These are phyloP conservation scores for Aspergillus quadrilineatus DNA, from an alignment of 2,329 filamentous ascomycete species.

Conservation along the genomic window DNA sequence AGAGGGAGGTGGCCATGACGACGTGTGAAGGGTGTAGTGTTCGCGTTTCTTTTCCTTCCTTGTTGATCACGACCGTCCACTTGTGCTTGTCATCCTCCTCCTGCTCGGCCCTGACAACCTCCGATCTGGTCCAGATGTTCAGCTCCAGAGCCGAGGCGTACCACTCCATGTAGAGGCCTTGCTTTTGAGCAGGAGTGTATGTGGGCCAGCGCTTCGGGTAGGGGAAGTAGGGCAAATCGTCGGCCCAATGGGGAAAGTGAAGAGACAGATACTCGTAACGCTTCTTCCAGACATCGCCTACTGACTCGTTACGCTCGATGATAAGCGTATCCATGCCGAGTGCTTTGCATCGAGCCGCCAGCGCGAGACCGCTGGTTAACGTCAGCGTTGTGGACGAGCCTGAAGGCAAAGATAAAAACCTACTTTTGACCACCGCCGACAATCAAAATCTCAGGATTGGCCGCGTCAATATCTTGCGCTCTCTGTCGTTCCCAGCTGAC, in stretches of 20 bases:
- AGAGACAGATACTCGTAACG: slow-evolving; percentile 35
- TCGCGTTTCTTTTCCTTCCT: slow-evolving; percentile 22
- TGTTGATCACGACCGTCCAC: slow-evolving; percentile 26
- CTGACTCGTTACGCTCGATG: slow-evolving; percentile 27
- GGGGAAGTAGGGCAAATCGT: slow-evolving; percentile 32
- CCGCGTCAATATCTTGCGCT: too few relatives aligned
- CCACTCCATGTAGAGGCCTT: slow-evolving; percentile 30
- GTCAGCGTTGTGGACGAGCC: too few relatives aligned
- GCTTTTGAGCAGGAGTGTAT: slow-evolving; percentile 33
- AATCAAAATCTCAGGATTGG: too few relatives aligned
- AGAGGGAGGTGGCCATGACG: slow-evolving; percentile 27
- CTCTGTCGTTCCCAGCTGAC: too few relatives aligned
- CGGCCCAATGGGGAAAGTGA: slow-evolving; percentile 33
- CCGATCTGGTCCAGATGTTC: slow-evolving; percentile 28
- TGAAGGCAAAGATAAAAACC: too few relatives aligned
- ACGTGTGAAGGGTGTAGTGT: slow-evolving; percentile 27
- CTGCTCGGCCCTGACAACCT: slow-evolving; percentile 23
- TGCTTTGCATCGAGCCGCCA: slow-evolving; percentile 26
- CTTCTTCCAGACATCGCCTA: slow-evolving; percentile 34
- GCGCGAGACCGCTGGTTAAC: slow-evolving; percentile 21
- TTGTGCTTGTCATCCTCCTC: slow-evolving; percentile 13
- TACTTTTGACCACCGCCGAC: too few relatives aligned
- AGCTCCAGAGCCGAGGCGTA: slow-evolving; percentile 29
- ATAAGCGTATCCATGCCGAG: slow-evolving; percentile 31
- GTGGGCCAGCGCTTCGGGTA: slow-evolving; percentile 35